Conservation (phyloP, 805 yeast species). For the Wickerhamiella sorbophila region DNA sequence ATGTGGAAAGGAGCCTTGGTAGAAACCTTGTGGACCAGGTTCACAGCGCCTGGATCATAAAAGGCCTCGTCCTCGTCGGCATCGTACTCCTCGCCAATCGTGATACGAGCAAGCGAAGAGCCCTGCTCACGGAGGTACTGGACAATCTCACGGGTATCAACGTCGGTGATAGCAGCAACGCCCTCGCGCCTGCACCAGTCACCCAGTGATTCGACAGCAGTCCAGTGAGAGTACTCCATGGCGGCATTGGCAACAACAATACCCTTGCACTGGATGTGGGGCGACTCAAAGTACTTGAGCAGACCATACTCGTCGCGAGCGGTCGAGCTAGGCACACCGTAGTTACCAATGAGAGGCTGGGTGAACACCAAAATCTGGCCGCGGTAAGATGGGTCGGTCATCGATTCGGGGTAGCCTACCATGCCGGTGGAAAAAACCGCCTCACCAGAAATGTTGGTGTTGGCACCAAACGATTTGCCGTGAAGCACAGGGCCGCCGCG, state of each 20-base stretch:
- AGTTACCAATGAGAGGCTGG: conserved; percentile 92
- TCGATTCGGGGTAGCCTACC: conserved; percentile 96
- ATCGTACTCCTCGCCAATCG: conserved; percentile 82
- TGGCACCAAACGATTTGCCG: conserved; percentile 94
- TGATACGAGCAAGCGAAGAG: conserved; percentile 78
- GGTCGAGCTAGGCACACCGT: conserved; percentile 86
- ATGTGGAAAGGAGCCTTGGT: conserved; percentile 93
- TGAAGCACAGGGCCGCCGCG: conserved; percentile 86
- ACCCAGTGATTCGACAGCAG: conserved; percentile 89
- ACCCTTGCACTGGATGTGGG: conserved; percentile 85
- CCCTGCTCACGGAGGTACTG: conserved; percentile 91
- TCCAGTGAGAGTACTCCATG: conserved; percentile 96
- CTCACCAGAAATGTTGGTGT: conserved; percentile 85
- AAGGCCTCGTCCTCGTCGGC: conserved; percentile 86
- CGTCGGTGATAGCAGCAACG: conserved; percentile 92
- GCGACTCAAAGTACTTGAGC: conserved; percentile 82
- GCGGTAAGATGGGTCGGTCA: conserved; percentile 95
- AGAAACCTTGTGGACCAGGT: conserved; percentile 84
- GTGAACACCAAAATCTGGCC: conserved; percentile 96
- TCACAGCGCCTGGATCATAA: conserved; percentile 77
- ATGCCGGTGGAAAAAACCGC: conserved; percentile 96
- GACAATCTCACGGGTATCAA: conserved; percentile 91
- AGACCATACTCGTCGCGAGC: conserved; percentile 73
- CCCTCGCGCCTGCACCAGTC: conserved; percentile 96
- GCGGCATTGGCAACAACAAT: conserved; percentile 95